Percentiles rank a stretch among this genome's conserved stretches.
Conservation (phyloP, 192 early-diverging fungal species). For the Umbelopsis sp. region DNA sequence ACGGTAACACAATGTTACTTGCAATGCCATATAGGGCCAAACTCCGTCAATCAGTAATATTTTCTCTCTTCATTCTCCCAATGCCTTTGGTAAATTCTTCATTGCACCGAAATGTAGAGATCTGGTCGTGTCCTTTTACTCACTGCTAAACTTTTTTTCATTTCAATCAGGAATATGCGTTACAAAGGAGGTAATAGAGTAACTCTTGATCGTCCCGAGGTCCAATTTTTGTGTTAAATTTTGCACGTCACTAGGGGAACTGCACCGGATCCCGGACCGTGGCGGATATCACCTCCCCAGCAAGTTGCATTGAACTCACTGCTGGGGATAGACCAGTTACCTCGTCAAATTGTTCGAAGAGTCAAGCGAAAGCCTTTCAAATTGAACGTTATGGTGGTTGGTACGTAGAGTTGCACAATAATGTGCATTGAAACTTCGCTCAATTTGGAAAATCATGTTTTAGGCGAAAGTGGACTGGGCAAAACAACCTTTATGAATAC, state of each 20-base stretch:
- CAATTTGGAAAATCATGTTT: constrained; percentile 20
- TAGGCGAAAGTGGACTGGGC: constrained; percentile 96
- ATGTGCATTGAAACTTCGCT: constrained; percentile 1
- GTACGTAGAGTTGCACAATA: constrained; percentile 46
- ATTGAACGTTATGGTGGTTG: constrained; percentile 96
- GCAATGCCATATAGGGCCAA: background rate
- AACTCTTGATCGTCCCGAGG: too few relatives aligned
- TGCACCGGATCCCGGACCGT: constrained; percentile 82
- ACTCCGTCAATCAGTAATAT: constrained; percentile 1
- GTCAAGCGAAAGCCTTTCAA: constrained; percentile 76
- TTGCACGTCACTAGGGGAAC: constrained; percentile 43
- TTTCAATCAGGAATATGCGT: constrained; percentile 51
- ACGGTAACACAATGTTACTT: constrained; percentile 4
- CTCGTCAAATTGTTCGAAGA: constrained; percentile 67
- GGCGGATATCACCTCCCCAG: constrained; percentile 77
- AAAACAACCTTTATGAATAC: constrained; percentile 99
- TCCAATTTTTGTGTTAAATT: background rate
- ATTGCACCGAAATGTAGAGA: background rate
- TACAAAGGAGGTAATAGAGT: constrained; percentile 55
- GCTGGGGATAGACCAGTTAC: constrained; percentile 75
- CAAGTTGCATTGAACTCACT: constrained; percentile 51
- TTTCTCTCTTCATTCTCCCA: constrained; percentile 6
- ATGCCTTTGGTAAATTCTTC: constrained; percentile 40
- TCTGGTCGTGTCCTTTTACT: background rate
- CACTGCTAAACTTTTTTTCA: background rate